Evolutionary conservation across 192 early-diverging fungal species (phyloP).

Genomic region (Pecoramyces ruminantium): DNA sequence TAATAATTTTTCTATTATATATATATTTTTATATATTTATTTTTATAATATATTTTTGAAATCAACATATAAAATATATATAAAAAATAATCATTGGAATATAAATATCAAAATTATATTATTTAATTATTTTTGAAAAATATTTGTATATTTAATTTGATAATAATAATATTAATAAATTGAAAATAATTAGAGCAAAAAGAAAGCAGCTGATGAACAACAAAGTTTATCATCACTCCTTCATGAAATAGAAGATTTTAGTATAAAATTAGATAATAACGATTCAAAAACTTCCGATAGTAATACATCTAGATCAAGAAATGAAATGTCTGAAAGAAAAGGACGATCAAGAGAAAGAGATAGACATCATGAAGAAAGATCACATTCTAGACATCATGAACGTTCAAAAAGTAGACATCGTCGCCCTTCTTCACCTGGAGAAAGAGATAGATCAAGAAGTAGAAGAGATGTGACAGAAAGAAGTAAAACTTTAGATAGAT

Average conservation of each 20-base stretch:
- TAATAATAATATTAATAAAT: neutral
- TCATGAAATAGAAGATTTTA: neutral
- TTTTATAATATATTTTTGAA: too few species aligned
- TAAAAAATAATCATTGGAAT: too few species aligned
- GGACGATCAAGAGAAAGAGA: neutral
- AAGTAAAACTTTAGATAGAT: neutral
- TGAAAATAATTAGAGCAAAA: too few species aligned
- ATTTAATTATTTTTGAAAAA: too few species aligned
- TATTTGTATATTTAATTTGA: too few species aligned
- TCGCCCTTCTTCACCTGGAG: neutral
- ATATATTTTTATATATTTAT: too few species aligned
- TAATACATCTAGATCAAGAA: neutral
- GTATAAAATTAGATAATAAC: neutral
- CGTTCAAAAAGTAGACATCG: neutral
- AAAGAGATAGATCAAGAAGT: neutral
- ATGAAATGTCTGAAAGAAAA: neutral
- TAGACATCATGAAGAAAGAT: neutral
- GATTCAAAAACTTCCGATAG: neutral
- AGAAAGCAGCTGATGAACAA: neutral
- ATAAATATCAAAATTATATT: too few species aligned
- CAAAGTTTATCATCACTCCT: neutral
- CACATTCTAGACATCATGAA: neutral
- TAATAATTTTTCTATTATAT: too few species aligned
- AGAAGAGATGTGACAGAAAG: neutral
- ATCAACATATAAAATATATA: too few species aligned